Conservation (phyloP, 2,329 filamentous ascomycete species). For the Hymenoscyphus scutula region DNA sequence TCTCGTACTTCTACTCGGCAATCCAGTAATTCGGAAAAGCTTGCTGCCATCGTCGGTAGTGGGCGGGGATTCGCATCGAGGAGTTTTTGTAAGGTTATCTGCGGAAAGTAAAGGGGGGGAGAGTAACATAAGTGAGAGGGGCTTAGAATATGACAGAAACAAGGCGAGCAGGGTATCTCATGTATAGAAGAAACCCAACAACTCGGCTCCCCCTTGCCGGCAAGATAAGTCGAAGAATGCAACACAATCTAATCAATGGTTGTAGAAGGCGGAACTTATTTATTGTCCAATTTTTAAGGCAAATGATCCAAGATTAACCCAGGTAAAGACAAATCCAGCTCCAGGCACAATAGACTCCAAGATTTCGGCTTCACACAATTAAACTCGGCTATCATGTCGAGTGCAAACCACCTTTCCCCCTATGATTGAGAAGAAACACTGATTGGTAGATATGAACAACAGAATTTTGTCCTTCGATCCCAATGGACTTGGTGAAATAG, state of each 20-base stretch:
- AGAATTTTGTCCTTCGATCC: neutral
- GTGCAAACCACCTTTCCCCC: neutral
- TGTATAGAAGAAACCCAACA: neutral
- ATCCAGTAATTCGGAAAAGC: neutral
- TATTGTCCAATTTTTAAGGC: neutral
- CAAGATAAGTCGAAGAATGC: neutral
- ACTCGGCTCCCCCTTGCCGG: constrained; percentile 8
- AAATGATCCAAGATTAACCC: neutral
- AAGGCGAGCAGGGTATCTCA: neutral
- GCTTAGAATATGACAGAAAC: neutral
- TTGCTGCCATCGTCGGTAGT: constrained; percentile 10
- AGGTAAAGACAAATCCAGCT: neutral
- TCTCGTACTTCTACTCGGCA: constrained; percentile 25
- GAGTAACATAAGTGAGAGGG: neutral
- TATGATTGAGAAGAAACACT: neutral
- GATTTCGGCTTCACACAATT: neutral
- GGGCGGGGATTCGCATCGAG: neutral
- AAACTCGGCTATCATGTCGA: neutral
- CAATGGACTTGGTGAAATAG: no score
- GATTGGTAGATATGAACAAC: neutral
- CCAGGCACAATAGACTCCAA: no score
- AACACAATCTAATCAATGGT: neutral
- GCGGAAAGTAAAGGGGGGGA: neutral
- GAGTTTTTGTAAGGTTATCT: neutral
- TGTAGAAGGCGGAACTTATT: neutral